phyloP scores from a whole-genome alignment of 73 alveolate species.

The Paramecium sonneborni region DNA sequence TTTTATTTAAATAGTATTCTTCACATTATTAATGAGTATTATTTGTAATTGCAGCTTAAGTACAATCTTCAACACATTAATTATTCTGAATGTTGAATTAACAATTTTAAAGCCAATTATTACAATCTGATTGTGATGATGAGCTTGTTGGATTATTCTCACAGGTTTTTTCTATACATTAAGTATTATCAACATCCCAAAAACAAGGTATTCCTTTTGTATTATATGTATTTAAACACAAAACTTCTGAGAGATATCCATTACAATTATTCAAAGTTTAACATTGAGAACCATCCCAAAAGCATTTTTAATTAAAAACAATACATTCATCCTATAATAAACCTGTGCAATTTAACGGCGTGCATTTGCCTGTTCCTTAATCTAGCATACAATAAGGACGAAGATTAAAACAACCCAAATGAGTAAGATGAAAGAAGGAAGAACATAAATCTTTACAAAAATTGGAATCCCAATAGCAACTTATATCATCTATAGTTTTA shows the following conservation, averaged over 20 bases:
- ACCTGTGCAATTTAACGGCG: too few species aligned
- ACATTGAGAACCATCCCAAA: neutral
- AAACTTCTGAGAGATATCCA: neutral
- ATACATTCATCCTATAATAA: too few species aligned
- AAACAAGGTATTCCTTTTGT: neutral
- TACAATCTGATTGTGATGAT: neutral
- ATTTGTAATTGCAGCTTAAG: neutral
- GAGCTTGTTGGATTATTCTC: neutral
- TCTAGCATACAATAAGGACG: too few species aligned
- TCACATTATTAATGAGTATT: neutral
- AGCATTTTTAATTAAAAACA: neutral
- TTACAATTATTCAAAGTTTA: neutral
- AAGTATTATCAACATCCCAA: constrained; percentile 42
- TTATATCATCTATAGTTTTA: neutral
- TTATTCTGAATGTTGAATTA: neutral
- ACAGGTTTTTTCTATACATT: neutral
- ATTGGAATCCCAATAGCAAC: neutral
- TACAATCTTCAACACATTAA: neutral
- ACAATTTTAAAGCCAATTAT: neutral
- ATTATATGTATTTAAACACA: neutral
- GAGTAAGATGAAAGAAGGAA: too few species aligned
- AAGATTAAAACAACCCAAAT: too few species aligned
- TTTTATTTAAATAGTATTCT: neutral
- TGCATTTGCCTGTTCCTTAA: too few species aligned
- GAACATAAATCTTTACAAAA: too few species aligned